phyloP scores from a whole-genome alignment of 768 basidiomycete species.

The Saitozyma sp. region DNA sequence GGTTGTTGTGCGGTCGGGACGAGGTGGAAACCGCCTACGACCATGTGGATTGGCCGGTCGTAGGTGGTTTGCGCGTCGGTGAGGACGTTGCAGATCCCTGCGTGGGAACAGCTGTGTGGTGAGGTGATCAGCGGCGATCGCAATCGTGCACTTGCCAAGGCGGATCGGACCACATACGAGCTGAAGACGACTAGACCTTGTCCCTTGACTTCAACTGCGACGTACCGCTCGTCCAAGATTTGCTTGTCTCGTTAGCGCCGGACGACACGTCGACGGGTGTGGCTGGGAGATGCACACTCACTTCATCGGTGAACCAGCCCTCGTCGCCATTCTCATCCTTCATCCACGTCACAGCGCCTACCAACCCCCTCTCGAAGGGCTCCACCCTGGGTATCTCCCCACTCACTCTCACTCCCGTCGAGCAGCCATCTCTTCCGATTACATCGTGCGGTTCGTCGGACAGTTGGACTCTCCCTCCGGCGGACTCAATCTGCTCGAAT shows the following conservation, averaged over 20 bases:
- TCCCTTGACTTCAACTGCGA: conserved; percentile 71
- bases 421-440: conserved; percentile 55
- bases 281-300: conserved; percentile 37
- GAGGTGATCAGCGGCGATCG: not conserved
- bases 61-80: conserved; percentile 67
- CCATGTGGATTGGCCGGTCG: conserved; percentile 74
- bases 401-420: conserved; percentile 65
- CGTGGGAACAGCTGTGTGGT: conserved; percentile 64
- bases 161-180: conserved; percentile 61
- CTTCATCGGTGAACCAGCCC: conserved; percentile 63
- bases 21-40: conserved; percentile 81
- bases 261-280: not conserved
- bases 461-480: conserved; percentile 62
- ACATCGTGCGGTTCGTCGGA: conserved; percentile 66
- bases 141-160: not conserved
- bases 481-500: conserved; percentile 63
- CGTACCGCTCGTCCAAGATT: conserved; percentile 81
- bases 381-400: conserved; percentile 76
- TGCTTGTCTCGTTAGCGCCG: conserved; percentile 56
- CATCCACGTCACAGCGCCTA: conserved; percentile 67
- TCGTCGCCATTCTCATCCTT: conserved; percentile 38
- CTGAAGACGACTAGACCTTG: conserved; percentile 82
- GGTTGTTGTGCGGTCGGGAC: conserved; percentile 67
- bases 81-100: conserved; percentile 81
- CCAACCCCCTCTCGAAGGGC: conserved; percentile 67